A percentile compares a stretch with the other conserved stretches of the same genome.
Evolutionary conservation across 2,329 filamentous ascomycete species (phyloP).

Genomic region (Fusarium dimerum): DNA sequence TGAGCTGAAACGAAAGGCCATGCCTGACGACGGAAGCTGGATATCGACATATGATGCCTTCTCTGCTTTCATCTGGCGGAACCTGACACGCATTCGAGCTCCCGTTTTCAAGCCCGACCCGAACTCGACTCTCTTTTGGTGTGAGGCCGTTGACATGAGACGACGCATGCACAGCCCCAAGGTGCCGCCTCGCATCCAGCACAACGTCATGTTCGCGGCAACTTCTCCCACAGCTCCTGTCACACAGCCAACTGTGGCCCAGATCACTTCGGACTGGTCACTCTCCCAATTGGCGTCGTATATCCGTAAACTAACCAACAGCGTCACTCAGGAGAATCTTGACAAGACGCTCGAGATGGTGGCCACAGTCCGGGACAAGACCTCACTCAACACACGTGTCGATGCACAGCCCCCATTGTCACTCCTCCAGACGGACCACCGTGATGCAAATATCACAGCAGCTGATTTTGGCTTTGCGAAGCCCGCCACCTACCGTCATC

Average conservation of each 20-base stretch:
- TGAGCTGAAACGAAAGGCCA: constrained; percentile 39
- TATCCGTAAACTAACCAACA: constrained; percentile 39
- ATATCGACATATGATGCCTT: constrained; percentile 50
- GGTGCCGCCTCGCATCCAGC: constrained; percentile 36
- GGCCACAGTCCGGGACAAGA: constrained; percentile 40
- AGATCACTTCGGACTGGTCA: constrained; percentile 39
- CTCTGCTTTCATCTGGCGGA: constrained; percentile 44
- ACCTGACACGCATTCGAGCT: constrained; percentile 36
- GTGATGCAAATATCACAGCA: constrained; percentile 30
- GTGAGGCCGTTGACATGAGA: constrained; percentile 41
- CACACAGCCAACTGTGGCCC: constrained; percentile 30
- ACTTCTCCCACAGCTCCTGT: constrained; percentile 29
- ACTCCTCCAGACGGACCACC: constrained; percentile 38
- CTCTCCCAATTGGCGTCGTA: constrained; percentile 38
- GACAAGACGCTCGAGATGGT: constrained; percentile 31
- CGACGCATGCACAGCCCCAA: constrained; percentile 35
- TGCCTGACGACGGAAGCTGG: constrained; percentile 37
- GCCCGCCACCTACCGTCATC: constrained; percentile 35
- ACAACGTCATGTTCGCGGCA: constrained; percentile 36
- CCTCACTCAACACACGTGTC: constrained; percentile 33
- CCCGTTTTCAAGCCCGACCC: constrained; percentile 35
- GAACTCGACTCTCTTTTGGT: constrained; percentile 32
- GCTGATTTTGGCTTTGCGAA: constrained; percentile 40
- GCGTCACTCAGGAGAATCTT: constrained; percentile 34
- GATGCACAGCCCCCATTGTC: constrained; percentile 39